Base-by-base conservation (phyloP, 1,139 yeast species). In the Magnusiomyces clavatus region DNA sequence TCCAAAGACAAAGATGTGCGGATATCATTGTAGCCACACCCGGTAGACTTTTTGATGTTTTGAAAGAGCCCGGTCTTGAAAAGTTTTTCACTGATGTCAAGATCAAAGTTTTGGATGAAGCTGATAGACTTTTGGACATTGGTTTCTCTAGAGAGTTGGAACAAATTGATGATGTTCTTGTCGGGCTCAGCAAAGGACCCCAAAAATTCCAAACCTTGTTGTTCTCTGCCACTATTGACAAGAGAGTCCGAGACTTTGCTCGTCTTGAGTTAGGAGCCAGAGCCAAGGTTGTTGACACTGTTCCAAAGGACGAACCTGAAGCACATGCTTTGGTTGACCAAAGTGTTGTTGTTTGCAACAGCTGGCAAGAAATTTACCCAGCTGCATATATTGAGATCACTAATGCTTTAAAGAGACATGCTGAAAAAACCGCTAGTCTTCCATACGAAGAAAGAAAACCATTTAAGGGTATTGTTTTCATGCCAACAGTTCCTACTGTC, bases 211-310 rank as follows among this genome's bases (percentile, higher is more conserved):
- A 83, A 61, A 81, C 90, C 29, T 71, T 88, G 61, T 73, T 90
- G 59, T 90, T 87, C 65, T 86, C 95, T 62, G 97, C 97, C 34
- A 90, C 97, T 24, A 78, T 89, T 58, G 90, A 84, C 64, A 73
- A 77, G 31, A 74, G 77, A 47, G 94, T 89, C 36, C 74, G 77
- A 50, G 65, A 70, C 5, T 80, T 89, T 67, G 95, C 96, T 19
- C 71, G 73, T 54, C 68, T 72, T 31, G 81, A 83, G 56, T 80
- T 88, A 64, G 85, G 86, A 47, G 67, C 71, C n/a, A 72, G 77
- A 49, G 87, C 80, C 63, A 73, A 77, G 51, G 83, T 77, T 61
- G 77, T 90, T 55, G 90, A 89, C 67, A 86, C 96, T 52, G 87
- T 86, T 48, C 81, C 81, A 52, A 76, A 78, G 60, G 77, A 82